These are phyloP conservation scores for Echinochloa phyllopogon DNA, from an alignment of 176 grass and related monocot genomes.

Conservation along the genomic window DNA sequence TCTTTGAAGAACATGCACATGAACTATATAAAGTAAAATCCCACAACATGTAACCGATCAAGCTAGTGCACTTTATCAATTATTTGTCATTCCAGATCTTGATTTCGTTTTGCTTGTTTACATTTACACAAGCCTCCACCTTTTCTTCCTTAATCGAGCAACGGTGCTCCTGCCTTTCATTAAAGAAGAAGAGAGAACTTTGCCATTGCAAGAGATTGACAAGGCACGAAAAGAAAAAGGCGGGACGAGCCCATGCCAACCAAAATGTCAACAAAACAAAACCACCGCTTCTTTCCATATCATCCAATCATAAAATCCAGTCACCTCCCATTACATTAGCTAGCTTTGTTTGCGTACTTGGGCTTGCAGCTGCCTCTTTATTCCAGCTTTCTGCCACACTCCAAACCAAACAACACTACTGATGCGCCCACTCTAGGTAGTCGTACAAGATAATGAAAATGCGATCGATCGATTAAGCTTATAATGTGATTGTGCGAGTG, in stretches of 20 bases:
- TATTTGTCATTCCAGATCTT: background rate
- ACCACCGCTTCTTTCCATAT: conserved; percentile 31
- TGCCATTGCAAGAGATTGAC: conserved; percentile 4
- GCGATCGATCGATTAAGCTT: background rate
- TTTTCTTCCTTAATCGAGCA: background rate
- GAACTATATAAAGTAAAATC: background rate
- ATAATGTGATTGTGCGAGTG: background rate
- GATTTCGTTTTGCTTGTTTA: background rate
- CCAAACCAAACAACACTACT: conserved; percentile 29
- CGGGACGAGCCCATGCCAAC: conserved; percentile 2
- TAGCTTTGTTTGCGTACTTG: conserved; percentile 1
- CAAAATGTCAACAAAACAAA: conserved; percentile 26
- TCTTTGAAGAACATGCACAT: background rate
- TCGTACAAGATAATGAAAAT: conserved; percentile 19
- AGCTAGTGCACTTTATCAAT: background rate
- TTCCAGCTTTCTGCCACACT: conserved; percentile 10
- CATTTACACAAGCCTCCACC: background rate
- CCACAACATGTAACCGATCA: background rate
- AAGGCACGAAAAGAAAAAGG: background rate
- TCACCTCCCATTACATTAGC: conserved; percentile 53
- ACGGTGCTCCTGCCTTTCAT: background rate
- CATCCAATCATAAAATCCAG: conserved; percentile 53
- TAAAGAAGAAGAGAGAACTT: background rate
- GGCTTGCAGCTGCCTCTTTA: background rate
- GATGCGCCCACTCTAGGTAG: background rate